Percentiles rank a stretch among this genome's conserved stretches.
Conservation (phyloP, 805 yeast genomes). For the Limtongozyma cylindracea region DNA sequence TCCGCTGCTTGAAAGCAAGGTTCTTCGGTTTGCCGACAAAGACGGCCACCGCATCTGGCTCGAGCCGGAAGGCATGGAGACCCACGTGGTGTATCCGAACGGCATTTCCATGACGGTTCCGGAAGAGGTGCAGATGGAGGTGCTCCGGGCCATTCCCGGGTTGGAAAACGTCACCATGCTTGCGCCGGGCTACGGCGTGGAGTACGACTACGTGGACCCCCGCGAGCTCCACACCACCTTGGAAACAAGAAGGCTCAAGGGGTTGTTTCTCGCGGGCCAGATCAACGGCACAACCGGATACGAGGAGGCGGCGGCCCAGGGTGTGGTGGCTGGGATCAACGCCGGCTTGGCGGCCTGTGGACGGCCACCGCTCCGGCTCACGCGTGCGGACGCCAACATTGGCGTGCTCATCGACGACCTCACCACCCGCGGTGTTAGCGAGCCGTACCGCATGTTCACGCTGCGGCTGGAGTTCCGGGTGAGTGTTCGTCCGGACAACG, state of each 20-base stretch:
- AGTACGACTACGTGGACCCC: constrained; percentile 91
- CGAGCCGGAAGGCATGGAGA: constrained; percentile 86
- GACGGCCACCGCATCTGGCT: constrained; percentile 70
- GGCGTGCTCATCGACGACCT: constrained; percentile 90
- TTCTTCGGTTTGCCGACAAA: constrained; percentile 59
- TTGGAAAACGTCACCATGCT: constrained; percentile 69
- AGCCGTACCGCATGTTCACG: constrained; percentile 96
- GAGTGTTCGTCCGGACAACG: constrained; percentile 81
- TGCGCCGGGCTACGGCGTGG: constrained; percentile 98
- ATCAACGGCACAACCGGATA: constrained; percentile 98
- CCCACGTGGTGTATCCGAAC: constrained; percentile 81
- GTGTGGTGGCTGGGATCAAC: constrained; percentile 84
- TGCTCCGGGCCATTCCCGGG: constrained; percentile 66
- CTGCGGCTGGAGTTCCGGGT: constrained; percentile 87
- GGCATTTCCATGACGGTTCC: constrained; percentile 97
- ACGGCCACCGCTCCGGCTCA: constrained; percentile 21
- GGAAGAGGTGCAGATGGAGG: constrained; percentile 57
- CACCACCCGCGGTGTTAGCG: constrained; percentile 85
- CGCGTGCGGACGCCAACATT: constrained; percentile 66
- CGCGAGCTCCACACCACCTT: constrained; percentile 54
- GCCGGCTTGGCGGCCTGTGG: constrained; percentile 40
- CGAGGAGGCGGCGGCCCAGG: constrained; percentile 97
- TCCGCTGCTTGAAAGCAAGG: constrained; percentile 85
- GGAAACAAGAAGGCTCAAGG: constrained; percentile 59
- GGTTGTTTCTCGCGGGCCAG: constrained; percentile 83